A percentile compares a stretch with the other conserved stretches of the same genome.
phyloP scores from a whole-genome alignment of 129 eudicot genomes.

The Arctium minus region DNA sequence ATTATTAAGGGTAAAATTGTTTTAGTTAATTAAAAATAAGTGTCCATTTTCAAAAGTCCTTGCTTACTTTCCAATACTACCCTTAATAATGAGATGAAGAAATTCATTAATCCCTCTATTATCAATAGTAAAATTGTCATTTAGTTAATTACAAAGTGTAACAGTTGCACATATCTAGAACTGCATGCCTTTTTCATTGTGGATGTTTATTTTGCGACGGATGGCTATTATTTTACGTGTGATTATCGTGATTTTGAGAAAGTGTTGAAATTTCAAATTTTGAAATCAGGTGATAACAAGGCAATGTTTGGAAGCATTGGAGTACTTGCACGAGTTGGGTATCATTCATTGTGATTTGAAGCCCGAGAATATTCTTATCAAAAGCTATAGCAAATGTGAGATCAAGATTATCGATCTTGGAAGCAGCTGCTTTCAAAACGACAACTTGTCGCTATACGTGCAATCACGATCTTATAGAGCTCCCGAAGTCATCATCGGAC shows the following conservation, averaged over 20 bases:
- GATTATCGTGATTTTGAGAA: background rate
- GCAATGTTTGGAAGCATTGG: conserved; percentile 91
- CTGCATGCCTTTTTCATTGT: background rate
- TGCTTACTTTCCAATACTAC: background rate
- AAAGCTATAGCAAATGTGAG: conserved; percentile 89
- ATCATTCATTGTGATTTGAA: conserved; percentile 95
- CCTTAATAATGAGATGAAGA: background rate
- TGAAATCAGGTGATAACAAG: conserved; percentile 64
- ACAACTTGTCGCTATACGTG: conserved; percentile 76
- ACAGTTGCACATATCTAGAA: background rate
- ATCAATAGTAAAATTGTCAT: background rate
- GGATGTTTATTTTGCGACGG: background rate
- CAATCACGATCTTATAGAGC: conserved; percentile 99
- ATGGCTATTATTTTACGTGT: no score
- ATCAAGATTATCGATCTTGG: conserved; percentile 97
- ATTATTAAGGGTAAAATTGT: no score
- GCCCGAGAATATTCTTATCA: conserved; percentile 92
- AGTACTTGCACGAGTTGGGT: conserved; percentile 74
- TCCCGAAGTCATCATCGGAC: conserved; percentile 94
- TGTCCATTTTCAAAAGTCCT: background rate
- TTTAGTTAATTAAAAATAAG: background rate
- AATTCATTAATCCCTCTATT: background rate
- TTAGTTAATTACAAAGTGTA: background rate
- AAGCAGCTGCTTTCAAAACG: conserved; percentile 90
- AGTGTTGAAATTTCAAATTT: conserved; percentile 10